Base-by-base conservation (phyloP, 1,139 yeast genomes). In the Meyerozyma guilliermondii region DNA sequence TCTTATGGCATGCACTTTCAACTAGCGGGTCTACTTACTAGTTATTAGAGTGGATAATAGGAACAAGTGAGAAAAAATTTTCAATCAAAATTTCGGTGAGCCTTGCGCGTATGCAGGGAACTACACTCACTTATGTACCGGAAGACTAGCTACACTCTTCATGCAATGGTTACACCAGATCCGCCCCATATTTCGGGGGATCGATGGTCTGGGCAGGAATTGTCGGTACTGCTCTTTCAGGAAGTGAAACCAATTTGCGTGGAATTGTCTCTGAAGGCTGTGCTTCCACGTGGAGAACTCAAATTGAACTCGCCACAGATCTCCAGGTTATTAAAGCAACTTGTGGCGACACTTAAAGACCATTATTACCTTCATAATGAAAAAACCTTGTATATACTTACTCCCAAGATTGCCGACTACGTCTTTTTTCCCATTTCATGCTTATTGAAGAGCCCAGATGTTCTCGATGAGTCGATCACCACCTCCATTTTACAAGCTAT, bases 381-480 rank as follows among this genome's bases (percentile, higher is more conserved):
- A 0, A 39, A 44, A 8, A 51, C 44, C 6, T 46, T 53, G 3
- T 68, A 65, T 43, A 41, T 50, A 7, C 42, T 68, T 41, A 68
- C 78, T 0, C 51, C 66, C 0, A 65, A 65, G 28, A 55, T 81
- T 17, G 86, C 83, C 0, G 87, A 82, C 50, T 81, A 81, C 47
- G 67, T 82, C 2, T 81, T 80, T 55, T 74, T 79, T 23, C 88
- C 89, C 0, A 50, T 83, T 1, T 71, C 80, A 1, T 71, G 71
- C 44, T 54, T 82, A 2, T 58, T 83, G 31, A 74, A 75, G 46
- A 66, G 63, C 27, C 63, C 68, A 1, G 59, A 64, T 17, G 41
- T 46, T 8, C 29, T 40, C 8, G 39, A 35, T 4, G 35, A 3
- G 11, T 4, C 39, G 4, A 41, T 41, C 18, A 41, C 46, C n/a